Evolutionary conservation across 2,329 filamentous ascomycete genomes (phyloP), one percentile per base, ranked within the genome.

Genomic region (Lachnellula hyalina): DNA sequence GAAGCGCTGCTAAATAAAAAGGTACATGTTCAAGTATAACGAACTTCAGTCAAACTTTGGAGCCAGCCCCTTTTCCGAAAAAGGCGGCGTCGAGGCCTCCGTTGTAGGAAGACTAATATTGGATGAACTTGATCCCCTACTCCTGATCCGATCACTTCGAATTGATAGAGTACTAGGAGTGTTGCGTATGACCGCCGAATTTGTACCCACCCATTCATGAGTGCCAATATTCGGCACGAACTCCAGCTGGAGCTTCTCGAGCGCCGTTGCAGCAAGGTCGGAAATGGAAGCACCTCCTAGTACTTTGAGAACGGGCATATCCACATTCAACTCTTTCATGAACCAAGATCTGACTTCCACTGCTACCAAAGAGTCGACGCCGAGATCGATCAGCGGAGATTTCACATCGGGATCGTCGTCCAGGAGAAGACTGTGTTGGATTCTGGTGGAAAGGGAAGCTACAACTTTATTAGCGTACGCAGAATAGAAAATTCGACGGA

Each of bases 281-380:
- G 36, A 40, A 17, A 40, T 40, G 15, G 15, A 40, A 3, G 55
- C 62, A 8, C 71, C 72, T 12, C 72, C 66, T 4, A 78, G 59
- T 21, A 80, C 68, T 54, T 75, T 74, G 2, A 80, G 64, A 1
- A 79, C 71, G 0, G 76, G 73, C 0, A 80, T 69, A 47, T 79
- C 73, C 0, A 74, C 63, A 0, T 73, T 58, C 0, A 78, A 42
- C 35, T 74, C 66, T 52, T 76, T 75, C 15, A 73, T 40, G 56
- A 79, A 75, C 78, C 77, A 81, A 0, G 70, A 61, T 1, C 76
- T 52, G 19, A 54, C 44, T 8, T 55, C 52, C 32, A 57, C 52
- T 14, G 52, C 55, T n/a, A 57, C 34, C 40, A 57, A 47, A 25
- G 52, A 57, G 32, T 57, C 55, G 35, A 71, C 2, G 76, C 71